Evolutionary conservation across 2,329 filamentous ascomycete genomes (phyloP).

Genomic region (Alternaria brassicae): DNA sequence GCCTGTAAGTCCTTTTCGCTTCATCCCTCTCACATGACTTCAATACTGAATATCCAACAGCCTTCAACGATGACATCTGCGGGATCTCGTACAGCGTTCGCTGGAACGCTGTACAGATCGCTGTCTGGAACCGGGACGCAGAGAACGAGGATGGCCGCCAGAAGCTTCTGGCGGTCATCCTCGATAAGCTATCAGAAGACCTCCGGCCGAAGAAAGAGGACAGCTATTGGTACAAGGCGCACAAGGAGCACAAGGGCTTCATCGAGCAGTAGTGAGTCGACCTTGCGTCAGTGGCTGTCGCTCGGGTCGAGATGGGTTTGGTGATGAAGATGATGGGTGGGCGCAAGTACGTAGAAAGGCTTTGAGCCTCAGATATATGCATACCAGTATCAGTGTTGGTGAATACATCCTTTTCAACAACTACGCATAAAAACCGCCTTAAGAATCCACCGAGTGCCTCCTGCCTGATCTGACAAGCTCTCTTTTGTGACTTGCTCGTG

Average conservation of each 20-base stretch:
- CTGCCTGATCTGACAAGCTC: neutral
- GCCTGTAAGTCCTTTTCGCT: slow-evolving; percentile 60
- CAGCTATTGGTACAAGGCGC: slow-evolving; percentile 84
- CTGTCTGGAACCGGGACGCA: slow-evolving; percentile 91
- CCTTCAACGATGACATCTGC: slow-evolving; percentile 79
- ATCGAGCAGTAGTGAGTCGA: slow-evolving; percentile 30
- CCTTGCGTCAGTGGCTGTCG: neutral
- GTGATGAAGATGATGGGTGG: neutral
- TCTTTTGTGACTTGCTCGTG: neutral
- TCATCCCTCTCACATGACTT: neutral
- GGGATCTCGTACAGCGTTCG: slow-evolving; percentile 86
- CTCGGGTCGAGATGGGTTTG: neutral
- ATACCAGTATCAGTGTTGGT: slow-evolving; percentile 4
- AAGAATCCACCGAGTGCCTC: neutral
- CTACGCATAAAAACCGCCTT: neutral
- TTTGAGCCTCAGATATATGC: neutral
- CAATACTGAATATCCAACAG: slow-evolving; percentile 21
- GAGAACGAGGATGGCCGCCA: slow-evolving; percentile 81
- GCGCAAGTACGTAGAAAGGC: neutral
- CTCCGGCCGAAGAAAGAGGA: slow-evolving; percentile 69
- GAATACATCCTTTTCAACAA: slow-evolving; percentile 9
- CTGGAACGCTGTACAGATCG: slow-evolving; percentile 87
- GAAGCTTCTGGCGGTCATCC: slow-evolving; percentile 73
- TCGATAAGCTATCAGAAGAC: slow-evolving; percentile 75
- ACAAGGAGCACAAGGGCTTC: slow-evolving; percentile 86